A percentile compares a stretch with the other conserved stretches of the same genome.
phyloP scores from a whole-genome alignment of 495 filamentous ascomycete species.

The Penicillium chermesinum region DNA sequence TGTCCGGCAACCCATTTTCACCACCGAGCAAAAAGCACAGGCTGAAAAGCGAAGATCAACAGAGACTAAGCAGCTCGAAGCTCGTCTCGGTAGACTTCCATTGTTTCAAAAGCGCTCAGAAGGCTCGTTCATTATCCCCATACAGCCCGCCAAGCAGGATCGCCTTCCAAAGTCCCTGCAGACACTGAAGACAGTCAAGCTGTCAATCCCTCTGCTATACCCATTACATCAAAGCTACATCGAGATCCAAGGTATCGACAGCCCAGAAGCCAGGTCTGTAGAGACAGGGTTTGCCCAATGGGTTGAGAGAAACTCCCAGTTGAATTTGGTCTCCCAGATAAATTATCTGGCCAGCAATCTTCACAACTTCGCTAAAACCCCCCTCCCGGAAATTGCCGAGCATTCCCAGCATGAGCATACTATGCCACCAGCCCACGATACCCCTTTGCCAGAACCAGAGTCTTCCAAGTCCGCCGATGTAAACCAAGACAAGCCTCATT shows the following conservation, averaged over 20 bases:
- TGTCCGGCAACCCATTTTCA: conserved; percentile 38
- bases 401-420: conserved; percentile 10
- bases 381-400: conserved; percentile 22
- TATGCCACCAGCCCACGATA: neutral
- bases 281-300: conserved; percentile 62
- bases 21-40: conserved; percentile 50
- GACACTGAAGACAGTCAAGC: conserved; percentile 56
- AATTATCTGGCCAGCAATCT: conserved; percentile 77
- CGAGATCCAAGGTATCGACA: conserved; percentile 57
- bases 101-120: conserved; percentile 67
- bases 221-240: conserved; percentile 65
- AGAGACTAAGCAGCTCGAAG: conserved; percentile 72
- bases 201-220: conserved; percentile 70
- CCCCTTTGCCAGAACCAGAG: conserved; percentile 13
- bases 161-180: conserved; percentile 61
- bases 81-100: conserved; percentile 65
- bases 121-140: conserved; percentile 63
- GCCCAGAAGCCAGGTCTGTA: conserved; percentile 54
- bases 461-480: conserved; percentile 3
- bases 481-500: conserved; percentile 53
- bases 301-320: conserved; percentile 49
- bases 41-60: conserved; percentile 60
- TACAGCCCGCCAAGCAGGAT: conserved; percentile 59
- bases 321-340: conserved; percentile 66
- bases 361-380: conserved; percentile 58